Evolutionary conservation across 164 flowering plant genomes (phyloP), one percentile per base, ranked within the genome.

Genomic region (Dillenia turbinata): DNA sequence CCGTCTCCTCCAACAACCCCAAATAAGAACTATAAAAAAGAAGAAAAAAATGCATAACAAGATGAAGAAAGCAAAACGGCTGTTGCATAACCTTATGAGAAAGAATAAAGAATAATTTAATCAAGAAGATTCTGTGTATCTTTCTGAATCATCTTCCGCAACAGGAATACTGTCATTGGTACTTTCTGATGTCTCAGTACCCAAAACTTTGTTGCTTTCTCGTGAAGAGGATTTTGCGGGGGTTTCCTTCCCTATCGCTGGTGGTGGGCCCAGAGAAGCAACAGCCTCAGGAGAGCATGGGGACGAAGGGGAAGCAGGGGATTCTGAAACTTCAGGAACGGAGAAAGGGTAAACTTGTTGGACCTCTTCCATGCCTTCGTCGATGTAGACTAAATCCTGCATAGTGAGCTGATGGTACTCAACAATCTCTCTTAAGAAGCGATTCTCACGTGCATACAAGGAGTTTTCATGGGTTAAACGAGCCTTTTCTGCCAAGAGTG

Each of bases 391-490:
- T 24, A 93, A 83, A 67, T 90, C 97, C 74, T 93, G 97, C 98
- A 93, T 93, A 5, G 93, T 90, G 15, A 93, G 88, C 57, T 93
- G 98, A 61, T 93, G 98, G 69, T 87, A 93, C 62, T 93, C 98
- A 2, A 93, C 97, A 48, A 93, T 80, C 71, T 93, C 98, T 80
- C 96, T 81, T n/a, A 93, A 73, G 71, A 88, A 88, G 0, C 96
- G 84, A 65, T 93, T 93, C 81, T 93, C 98, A 19, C 97, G 80
- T 2, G 98, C 89, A 66, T 84, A 88, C 17, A 82, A 62, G 0
- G 88, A 85, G 68, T 93, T 93, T 71, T 93, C 98, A 59, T 85
- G 77, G 0, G 97, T 97, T 72, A 93, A 66, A 8, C 98, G 92
- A 53, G 94, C 92, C 73, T 93, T 93, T 78, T 93, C 98, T 3